Conservation (phyloP, 2,329 filamentous ascomycete genomes). For the Fusarium pseudonygamai region DNA sequence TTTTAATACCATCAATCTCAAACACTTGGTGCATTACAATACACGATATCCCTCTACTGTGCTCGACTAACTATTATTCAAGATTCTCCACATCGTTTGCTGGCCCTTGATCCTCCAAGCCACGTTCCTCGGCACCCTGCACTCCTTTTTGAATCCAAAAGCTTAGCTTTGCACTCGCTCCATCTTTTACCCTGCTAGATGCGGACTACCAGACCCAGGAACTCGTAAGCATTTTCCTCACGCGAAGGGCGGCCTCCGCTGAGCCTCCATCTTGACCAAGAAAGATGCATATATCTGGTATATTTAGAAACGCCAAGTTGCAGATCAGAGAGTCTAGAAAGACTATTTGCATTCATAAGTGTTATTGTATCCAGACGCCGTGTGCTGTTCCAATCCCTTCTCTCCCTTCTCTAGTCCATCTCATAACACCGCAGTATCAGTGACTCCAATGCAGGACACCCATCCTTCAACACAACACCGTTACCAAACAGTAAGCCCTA, state of each 20-base stretch:
- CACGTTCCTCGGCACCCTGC: not conserved
- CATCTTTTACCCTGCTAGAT: slow-evolving; percentile 20
- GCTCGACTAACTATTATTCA: slow-evolving; percentile 1
- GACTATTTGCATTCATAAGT: slow-evolving; percentile 30
- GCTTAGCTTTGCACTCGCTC: slow-evolving; percentile 27
- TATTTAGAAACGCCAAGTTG: slow-evolving; percentile 38
- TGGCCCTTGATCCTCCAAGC: slow-evolving; percentile 5
- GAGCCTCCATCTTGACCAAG: slow-evolving; percentile 23
- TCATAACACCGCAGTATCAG: slow-evolving; percentile 16
- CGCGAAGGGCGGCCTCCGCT: slow-evolving; percentile 30
- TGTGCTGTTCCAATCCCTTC: slow-evolving; percentile 4
- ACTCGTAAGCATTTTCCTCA: slow-evolving; percentile 33
- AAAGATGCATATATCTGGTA: slow-evolving; percentile 10
- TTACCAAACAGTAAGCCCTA: slow-evolving; percentile 8
- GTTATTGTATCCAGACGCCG: slow-evolving; percentile 13
- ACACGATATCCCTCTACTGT: not conserved
- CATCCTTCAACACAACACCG: not conserved
- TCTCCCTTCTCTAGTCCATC: slow-evolving; percentile 7
- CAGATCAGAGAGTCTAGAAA: slow-evolving; percentile 21
- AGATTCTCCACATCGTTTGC: slow-evolving; percentile 16
- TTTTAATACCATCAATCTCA: slow-evolving; percentile 24
- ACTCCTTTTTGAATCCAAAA: slow-evolving; percentile 25
- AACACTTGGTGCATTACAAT: slow-evolving; percentile 13
- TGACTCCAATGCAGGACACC: slow-evolving; percentile 19
- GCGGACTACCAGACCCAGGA: slow-evolving; percentile 12